A percentile compares a stretch with the other conserved stretches of the same genome.
Conservation (phyloP, 345 rosid genomes). For the Sisymbrium altissimum region DNA sequence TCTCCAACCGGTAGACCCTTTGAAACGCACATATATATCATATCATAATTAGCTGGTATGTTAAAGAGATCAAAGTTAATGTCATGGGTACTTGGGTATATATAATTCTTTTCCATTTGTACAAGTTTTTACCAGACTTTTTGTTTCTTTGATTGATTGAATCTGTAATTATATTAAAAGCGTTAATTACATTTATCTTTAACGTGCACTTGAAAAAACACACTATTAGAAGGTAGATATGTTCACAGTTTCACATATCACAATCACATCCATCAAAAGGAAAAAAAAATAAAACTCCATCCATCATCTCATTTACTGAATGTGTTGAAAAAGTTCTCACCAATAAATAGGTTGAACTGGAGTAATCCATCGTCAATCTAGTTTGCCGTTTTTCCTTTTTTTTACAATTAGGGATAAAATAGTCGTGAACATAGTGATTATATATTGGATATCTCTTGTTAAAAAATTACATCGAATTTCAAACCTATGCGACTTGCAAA, state of each 20-base stretch:
- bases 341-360: neutral
- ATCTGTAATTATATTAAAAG: neutral
- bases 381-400: neutral
- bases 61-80: too few species aligned
- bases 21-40: too few species aligned
- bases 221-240: neutral
- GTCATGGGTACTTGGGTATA: too few species aligned
- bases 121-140: too few species aligned
- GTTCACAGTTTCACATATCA: neutral
- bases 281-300: neutral
- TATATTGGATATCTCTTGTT: neutral
- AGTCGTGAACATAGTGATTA: neutral
- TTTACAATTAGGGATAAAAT: neutral
- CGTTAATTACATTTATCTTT: neutral
- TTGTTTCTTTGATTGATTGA: too few species aligned
- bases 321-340: neutral
- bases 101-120: too few species aligned
- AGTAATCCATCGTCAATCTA: neutral
- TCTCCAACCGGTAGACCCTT: too few species aligned
- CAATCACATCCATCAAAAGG: neutral
- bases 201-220: neutral
- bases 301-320: constrained; percentile 2
- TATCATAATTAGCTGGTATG: too few species aligned
- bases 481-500: too few species aligned
- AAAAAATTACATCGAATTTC: too few species aligned